Base-by-base conservation (phyloP, 75 land plant species). In the Cupressus sempervirens region DNA sequence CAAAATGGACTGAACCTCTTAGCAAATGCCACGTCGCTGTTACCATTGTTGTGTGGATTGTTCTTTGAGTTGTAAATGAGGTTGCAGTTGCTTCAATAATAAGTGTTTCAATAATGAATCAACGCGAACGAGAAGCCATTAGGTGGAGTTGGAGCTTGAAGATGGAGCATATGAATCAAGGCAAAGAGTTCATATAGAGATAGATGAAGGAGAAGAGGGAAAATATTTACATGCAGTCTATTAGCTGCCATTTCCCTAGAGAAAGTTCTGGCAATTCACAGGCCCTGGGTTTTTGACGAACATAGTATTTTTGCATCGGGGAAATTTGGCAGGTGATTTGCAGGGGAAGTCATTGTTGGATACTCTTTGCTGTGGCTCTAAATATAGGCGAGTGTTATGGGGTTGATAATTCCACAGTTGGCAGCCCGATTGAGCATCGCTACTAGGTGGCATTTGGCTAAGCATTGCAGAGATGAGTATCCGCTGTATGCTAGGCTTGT, bases 391-490 rank as follows among this genome's bases (percentile, higher is more conserved):
- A 96, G 97, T 11, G 89, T 85, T 16, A 93, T 96, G 92, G 98
- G 98, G 15, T 89, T 93, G 13, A 74, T 96, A 43, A 86, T 96
- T 18, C 98, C 94, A 91, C 87, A 92, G 68, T 86, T 96, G 67
- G 84, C 98, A 16, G 97, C 98, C 30, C 67, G 98, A 81, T 84
- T 96, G 6, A 95, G 98, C 13, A 97, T 96, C 80, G 97, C 94
- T 10, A 96, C 98, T 10, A 97, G 98, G 26, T 80, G 88, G 18
- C 97, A 96, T 83, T 88, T 96, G 86, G 98, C 98, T 29, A 97
- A 96, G 91, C 90, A 92, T 29, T 95, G 97, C 83, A 84, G 98
- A 67, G 93, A 89, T 23, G 97, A 96, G 88, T 96, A 96, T 76
- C 97, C 97, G 4, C 35, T 23, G 6, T 90, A 93, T 93, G 91